Base-by-base conservation (phyloP, 2,329 filamentous ascomycete species). In the Lasiodiplodia citricola region DNA sequence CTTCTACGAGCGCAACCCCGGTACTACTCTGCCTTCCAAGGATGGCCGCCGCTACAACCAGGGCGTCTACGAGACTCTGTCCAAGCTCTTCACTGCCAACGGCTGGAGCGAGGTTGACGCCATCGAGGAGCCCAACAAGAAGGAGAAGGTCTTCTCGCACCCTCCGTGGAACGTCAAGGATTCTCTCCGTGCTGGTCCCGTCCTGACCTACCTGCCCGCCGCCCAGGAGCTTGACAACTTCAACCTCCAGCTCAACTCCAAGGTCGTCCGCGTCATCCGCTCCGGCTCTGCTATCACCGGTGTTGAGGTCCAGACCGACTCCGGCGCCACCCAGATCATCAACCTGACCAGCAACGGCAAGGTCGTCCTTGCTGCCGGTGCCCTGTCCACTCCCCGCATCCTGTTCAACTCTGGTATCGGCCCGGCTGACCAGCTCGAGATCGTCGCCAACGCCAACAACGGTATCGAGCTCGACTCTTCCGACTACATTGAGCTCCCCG, bases 321-420 rank as follows among this genome's bases (percentile, higher is more conserved):
- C 47, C 11, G 72, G 72, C 37, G 25, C 63, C 3, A 70, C 72
- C 23, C 68, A 58, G 21, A 71, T 74, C 47, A 70, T 72, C 69
- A 74, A 71, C 28, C 55, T 74, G 21, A 73, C 70, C 14, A 64
- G 62, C 13, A 55, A 68, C 35, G 74, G 74, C 35, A 74, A 74
- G 67, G 72, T 75, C 35, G 72, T 74, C n/a, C 73, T 75, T 21
- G 71, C 74, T 11, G 72, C 72, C 54, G 74, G 74, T 41, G 70
- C 72, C 13, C 71, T 76, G 68, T 73, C 73, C 14, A 72, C 71
- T 37, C 72, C 74, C 23, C 70, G 72, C 2, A 72, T 76, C 28
- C 71, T 76, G 18, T 74, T 75, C 71, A 73, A 72, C 65, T 73
- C 71, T 41, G 74, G 71, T 31, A 76, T 76, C 69, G 74, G 74